Evolutionary conservation across 2,329 filamentous ascomycete genomes (phyloP).

Genomic region (Rhinocladiella mackenziei): DNA sequence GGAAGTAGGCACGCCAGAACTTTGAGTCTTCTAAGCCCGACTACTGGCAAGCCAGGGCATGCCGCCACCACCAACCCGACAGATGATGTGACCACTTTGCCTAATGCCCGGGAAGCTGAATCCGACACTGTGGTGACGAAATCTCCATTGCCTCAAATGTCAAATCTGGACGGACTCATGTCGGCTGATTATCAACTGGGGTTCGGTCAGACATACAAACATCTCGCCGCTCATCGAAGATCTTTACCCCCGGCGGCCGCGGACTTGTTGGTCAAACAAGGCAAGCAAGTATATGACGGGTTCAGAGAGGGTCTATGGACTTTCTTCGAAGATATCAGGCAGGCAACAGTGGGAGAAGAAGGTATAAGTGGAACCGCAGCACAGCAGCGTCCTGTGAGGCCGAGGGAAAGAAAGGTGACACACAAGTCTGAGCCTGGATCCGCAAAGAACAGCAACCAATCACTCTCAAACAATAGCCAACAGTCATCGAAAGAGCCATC

Average conservation of each 20-base stretch:
- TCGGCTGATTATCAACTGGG: conserved; percentile 24
- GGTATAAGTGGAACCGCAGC: conserved; percentile 54
- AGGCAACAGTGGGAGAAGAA: conserved; percentile 94
- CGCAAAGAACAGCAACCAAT: too few species aligned
- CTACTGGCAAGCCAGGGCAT: conserved; percentile 6
- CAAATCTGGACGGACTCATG: conserved; percentile 26
- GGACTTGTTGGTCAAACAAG: conserved; percentile 52
- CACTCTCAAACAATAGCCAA: neutral
- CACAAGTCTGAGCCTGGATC: too few species aligned
- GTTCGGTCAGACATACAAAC: conserved; percentile 33
- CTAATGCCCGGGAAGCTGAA: neutral
- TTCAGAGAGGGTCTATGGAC: conserved; percentile 87
- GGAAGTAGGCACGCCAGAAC: conserved; percentile 58
- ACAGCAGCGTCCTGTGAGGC: conserved; percentile 33
- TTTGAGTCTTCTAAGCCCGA: conserved; percentile 67
- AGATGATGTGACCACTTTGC: too few species aligned
- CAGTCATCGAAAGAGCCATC: conserved; percentile 40
- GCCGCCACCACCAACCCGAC: neutral
- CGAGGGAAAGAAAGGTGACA: conserved; percentile 36
- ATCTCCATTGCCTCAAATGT: conserved; percentile 11
- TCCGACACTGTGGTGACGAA: neutral
- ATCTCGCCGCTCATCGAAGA: conserved; percentile 39
- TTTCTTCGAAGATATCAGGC: conserved; percentile 90
- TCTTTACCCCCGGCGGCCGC: conserved; percentile 45
- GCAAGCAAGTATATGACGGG: conserved; percentile 81